Percentiles rank a stretch among this genome's conserved stretches.
phyloP scores from a whole-genome alignment of 2,329 filamentous ascomycete genomes.

The Trichoderma atroviride region DNA sequence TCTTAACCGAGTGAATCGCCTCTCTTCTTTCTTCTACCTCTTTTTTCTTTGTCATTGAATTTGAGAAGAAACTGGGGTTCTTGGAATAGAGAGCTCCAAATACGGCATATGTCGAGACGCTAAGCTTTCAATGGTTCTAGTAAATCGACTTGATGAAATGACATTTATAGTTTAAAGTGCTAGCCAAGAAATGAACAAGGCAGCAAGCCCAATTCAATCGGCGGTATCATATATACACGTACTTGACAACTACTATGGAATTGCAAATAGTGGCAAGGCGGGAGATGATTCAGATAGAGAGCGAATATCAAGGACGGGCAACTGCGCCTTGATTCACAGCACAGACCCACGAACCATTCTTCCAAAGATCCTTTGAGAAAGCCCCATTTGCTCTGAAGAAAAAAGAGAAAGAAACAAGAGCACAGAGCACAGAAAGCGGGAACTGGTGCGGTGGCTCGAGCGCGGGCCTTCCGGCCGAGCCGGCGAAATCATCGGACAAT shows the following conservation, averaged over 20 bases:
- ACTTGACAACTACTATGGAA: background rate
- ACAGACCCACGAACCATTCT: background rate
- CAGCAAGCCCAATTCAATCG: background rate
- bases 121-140: background rate
- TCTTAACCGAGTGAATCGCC: background rate
- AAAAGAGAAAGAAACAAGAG: background rate
- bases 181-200: background rate
- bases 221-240: background rate
- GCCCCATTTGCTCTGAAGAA: background rate
- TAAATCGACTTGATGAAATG: background rate
- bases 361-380: background rate
- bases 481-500: background rate
- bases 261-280: background rate
- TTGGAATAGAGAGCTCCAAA: background rate
- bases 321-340: background rate
- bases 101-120: background rate
- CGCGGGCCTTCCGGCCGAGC: background rate
- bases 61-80: background rate
- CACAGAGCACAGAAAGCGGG: background rate
- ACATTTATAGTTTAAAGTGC: background rate
- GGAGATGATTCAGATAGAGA: background rate
- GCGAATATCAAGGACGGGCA: background rate
- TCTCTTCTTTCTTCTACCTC: background rate
- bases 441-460: background rate
- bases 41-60: background rate